phyloP scores from a whole-genome alignment of 1,139 yeast species.

The Entelexis sorbosivorans region DNA sequence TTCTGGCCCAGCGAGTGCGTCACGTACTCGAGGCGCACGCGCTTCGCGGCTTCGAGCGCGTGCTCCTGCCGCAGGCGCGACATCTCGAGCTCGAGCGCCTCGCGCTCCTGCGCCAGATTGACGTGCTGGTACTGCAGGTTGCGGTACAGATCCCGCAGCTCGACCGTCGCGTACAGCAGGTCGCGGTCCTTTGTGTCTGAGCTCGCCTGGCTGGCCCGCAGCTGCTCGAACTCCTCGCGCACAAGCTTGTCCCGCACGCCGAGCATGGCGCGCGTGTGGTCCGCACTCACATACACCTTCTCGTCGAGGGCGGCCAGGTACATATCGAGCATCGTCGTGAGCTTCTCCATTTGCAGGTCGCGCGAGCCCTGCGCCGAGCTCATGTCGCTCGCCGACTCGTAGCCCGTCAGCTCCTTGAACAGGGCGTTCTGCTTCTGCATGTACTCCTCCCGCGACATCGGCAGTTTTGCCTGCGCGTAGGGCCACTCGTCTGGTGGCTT shows the following conservation, averaged over 20 bases:
- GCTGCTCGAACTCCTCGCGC: slow-evolving; percentile 12
- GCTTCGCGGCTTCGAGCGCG: slow-evolving; percentile 21
- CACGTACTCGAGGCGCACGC: slow-evolving; percentile 22
- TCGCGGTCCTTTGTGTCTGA: slow-evolving; percentile 6
- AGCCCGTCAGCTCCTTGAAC: slow-evolving; percentile 21
- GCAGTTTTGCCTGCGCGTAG: slow-evolving; percentile 5
- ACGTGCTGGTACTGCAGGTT: slow-evolving; percentile 17
- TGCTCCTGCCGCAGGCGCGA: slow-evolving; percentile 20
- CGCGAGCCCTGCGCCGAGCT: slow-evolving; percentile 4
- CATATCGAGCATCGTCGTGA: slow-evolving; percentile 17
- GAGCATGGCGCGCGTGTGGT: slow-evolving; percentile 17
- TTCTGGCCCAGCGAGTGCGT: slow-evolving; percentile 20
- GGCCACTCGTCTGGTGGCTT: slow-evolving; percentile 14
- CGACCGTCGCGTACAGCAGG: slow-evolving; percentile 5
- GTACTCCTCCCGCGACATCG: slow-evolving; percentile 21
- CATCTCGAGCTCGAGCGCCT: slow-evolving; percentile 19
- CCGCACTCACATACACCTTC: slow-evolving; percentile 20
- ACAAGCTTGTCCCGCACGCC: slow-evolving; percentile 18
- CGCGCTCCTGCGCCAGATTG: slow-evolving; percentile 18
- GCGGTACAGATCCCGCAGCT: slow-evolving; percentile 15
- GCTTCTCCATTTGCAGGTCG: slow-evolving; percentile 9
- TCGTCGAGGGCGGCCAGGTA: slow-evolving; percentile 24
- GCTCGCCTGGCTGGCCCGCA: slow-evolving; percentile 8
- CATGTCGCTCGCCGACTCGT: slow-evolving; percentile 12
- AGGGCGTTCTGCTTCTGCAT: slow-evolving; percentile 20